Base-by-base conservation (phyloP, 768 basidiomycete genomes). In the Astraeus odoratus region DNA sequence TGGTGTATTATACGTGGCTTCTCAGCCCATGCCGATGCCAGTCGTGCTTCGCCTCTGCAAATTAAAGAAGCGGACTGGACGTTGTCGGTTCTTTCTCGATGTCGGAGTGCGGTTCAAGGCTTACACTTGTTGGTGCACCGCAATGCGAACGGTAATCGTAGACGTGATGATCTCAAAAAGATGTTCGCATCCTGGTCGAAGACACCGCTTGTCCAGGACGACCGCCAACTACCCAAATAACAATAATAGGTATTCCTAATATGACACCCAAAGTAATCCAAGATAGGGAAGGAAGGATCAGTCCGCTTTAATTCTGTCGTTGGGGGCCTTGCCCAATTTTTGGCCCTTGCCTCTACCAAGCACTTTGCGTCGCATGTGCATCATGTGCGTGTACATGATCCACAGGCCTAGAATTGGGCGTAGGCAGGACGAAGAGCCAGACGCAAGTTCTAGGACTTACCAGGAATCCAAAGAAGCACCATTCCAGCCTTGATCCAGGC, bases 381-480 rank as follows among this genome's bases (percentile, higher is more conserved):
- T 69, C 80, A 83, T 81, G 58, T 82, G 71, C 30, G 70, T 69
- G 58, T 76, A 80, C 60, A 81, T 68, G 50, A 75, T 63, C 55
- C 75, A 78, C 38, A 80, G 61, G 8, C 70, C 75, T 76, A 42
- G 4, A 13, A 35, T 39, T 20, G 10, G 12, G 20, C 40, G 0
- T 47, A 20, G 5, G 7, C n/a, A n/a, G 26, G 23, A 19, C 0
- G 1, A 8, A 12, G 7, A 8, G 7, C 1, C 5, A 34, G 29
- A 20, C n/a, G 26, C 20, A 3, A 5, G 8, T 43, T 15, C 20
- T 39, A 8, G 4, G 20, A 2, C 69, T 74, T 57, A 95, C 94
- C 80, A 36, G 91, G 91, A 78, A 89, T 91, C 94, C 95, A 97
- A 27, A 81, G 70, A 10, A 76, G 46, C 65, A 94, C 89, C 53